These are phyloP conservation scores for Closterium sp. DNA, from an alignment of 139 green algal species.

Conservation along the genomic window DNA sequence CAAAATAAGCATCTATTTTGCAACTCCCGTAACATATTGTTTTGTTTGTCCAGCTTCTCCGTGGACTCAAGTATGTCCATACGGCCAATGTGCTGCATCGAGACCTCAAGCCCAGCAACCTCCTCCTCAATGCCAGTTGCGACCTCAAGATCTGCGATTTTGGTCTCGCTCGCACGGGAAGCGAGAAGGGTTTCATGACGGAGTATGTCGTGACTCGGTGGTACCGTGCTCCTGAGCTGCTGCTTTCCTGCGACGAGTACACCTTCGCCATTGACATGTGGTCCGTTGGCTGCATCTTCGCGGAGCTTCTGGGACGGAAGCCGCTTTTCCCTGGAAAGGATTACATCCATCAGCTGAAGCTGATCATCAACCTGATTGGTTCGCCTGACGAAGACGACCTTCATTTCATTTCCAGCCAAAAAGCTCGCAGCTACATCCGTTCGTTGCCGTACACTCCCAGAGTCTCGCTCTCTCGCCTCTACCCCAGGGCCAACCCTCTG, in stretches of 20 bases:
- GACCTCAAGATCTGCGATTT: slow-evolving; percentile 73
- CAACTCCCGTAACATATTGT: not conserved
- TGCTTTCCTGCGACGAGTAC: slow-evolving; percentile 66
- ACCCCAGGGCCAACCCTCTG: slow-evolving; percentile 51
- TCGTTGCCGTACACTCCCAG: slow-evolving; percentile 46
- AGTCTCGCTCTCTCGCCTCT: slow-evolving; percentile 51
- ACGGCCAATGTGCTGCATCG: slow-evolving; percentile 63
- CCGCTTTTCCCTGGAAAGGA: slow-evolving; percentile 67
- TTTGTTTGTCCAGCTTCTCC: slow-evolving; percentile 56
- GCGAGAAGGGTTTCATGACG: slow-evolving; percentile 65
- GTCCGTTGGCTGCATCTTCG: slow-evolving; percentile 66
- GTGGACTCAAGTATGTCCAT: slow-evolving; percentile 69
- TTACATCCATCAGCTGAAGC: slow-evolving; percentile 70
- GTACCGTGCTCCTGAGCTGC: slow-evolving; percentile 66
- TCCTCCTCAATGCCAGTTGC: slow-evolving; percentile 67
- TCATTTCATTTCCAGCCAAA: slow-evolving; percentile 58
- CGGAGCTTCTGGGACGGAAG: slow-evolving; percentile 64
- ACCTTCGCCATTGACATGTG: slow-evolving; percentile 66
- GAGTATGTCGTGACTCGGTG: slow-evolving; percentile 70
- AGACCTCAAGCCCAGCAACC: slow-evolving; percentile 66
- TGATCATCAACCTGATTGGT: slow-evolving; percentile 65
- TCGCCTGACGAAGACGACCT: slow-evolving; percentile 55
- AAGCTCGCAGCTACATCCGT: slow-evolving; percentile 62
- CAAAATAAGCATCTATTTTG: not conserved
- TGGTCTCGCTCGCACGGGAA: slow-evolving; percentile 59